Percentiles rank a stretch among this genome's conserved stretches.
Conservation (phyloP, 2,329 filamentous ascomycete genomes). For the Sporothrix phasma region DNA sequence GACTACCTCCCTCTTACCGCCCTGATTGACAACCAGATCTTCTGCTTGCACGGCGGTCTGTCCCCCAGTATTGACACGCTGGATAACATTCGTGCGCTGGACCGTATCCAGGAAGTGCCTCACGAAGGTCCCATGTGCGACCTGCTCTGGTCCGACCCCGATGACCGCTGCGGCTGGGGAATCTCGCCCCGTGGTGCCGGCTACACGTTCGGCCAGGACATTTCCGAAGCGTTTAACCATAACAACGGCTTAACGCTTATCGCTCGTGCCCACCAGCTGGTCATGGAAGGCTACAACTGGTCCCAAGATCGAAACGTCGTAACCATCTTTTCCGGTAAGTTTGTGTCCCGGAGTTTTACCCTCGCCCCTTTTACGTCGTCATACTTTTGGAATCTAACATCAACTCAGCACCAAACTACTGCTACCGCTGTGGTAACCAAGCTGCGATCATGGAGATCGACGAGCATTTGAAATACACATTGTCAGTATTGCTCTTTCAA, state of each 20-base stretch:
- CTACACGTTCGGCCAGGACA: slow-evolving; percentile 94
- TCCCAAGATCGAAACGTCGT: slow-evolving; percentile 97
- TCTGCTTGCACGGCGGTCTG: slow-evolving; percentile 93
- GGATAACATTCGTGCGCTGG: slow-evolving; percentile 88
- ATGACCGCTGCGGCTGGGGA: slow-evolving; percentile 92
- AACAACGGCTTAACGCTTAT: slow-evolving; percentile 96
- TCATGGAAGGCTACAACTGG: slow-evolving; percentile 99
- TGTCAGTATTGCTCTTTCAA: slow-evolving; percentile 46
- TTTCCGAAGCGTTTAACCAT: slow-evolving; percentile 97
- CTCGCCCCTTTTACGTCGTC: neutral
- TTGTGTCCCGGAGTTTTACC: neutral
- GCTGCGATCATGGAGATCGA: slow-evolving; percentile 99
- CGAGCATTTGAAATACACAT: slow-evolving; percentile 98
- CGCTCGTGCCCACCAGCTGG: slow-evolving; percentile 91
- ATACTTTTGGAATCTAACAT: neutral
- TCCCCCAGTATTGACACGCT: slow-evolving; percentile 94
- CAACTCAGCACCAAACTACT: slow-evolving; percentile 73
- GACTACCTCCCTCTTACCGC: slow-evolving; percentile 96
- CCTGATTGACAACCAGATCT: slow-evolving; percentile 97
- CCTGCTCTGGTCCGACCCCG: slow-evolving; percentile 93
- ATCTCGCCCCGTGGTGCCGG: slow-evolving; percentile 90
- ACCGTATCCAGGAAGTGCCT: slow-evolving; percentile 95
- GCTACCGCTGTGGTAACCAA: slow-evolving; percentile 97
- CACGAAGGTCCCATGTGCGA: slow-evolving; percentile 99
- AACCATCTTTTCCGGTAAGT: slow-evolving; percentile 88